phyloP scores from a whole-genome alignment of 2,329 filamentous ascomycete genomes.

The Leptodontidium sp. region DNA sequence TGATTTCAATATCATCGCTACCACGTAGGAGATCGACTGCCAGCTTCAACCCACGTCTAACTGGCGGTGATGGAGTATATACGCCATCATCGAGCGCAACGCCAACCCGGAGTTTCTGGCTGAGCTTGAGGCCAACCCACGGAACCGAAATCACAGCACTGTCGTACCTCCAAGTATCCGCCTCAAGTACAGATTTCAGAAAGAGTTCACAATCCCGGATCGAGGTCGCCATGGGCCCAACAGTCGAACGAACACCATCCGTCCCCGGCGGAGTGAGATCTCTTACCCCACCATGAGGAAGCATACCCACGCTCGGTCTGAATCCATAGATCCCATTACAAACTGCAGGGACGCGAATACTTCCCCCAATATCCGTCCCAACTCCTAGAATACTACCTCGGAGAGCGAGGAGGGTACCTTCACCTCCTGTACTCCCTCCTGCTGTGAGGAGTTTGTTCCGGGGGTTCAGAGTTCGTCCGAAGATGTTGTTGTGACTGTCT shows the following conservation, averaged over 20 bases:
- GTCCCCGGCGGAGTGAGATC: slow-evolving; percentile 62
- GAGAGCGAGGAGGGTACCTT: slow-evolving; percentile 57
- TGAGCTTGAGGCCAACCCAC: slow-evolving; percentile 51
- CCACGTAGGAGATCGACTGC: slow-evolving; percentile 50
- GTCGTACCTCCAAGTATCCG: slow-evolving; percentile 54
- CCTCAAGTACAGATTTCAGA: slow-evolving; percentile 51
- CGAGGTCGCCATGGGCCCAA: slow-evolving; percentile 54
- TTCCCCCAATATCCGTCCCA: slow-evolving; percentile 37
- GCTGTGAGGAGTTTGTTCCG: slow-evolving; percentile 53
- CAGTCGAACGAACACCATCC: slow-evolving; percentile 54
- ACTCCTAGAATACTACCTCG: slow-evolving; percentile 55
- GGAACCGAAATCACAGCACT: slow-evolving; percentile 49
- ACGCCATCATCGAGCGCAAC: slow-evolving; percentile 56
- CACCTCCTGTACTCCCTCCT: slow-evolving; percentile 69
- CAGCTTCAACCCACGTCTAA: slow-evolving; percentile 54
- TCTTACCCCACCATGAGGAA: slow-evolving; percentile 50
- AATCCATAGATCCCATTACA: slow-evolving; percentile 56
- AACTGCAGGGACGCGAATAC: slow-evolving; percentile 48
- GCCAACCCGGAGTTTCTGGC: slow-evolving; percentile 54
- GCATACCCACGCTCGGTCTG: slow-evolving; percentile 36
- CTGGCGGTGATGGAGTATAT: slow-evolving; percentile 59
- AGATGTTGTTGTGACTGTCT: slow-evolving; percentile 63
- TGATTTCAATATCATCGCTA: slow-evolving; percentile 56
- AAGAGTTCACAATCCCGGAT: slow-evolving; percentile 52
- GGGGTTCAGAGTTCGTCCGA: no score